Base-by-base conservation (phyloP, 148 eudicot genomes). In the Persicaria tinctoria region DNA sequence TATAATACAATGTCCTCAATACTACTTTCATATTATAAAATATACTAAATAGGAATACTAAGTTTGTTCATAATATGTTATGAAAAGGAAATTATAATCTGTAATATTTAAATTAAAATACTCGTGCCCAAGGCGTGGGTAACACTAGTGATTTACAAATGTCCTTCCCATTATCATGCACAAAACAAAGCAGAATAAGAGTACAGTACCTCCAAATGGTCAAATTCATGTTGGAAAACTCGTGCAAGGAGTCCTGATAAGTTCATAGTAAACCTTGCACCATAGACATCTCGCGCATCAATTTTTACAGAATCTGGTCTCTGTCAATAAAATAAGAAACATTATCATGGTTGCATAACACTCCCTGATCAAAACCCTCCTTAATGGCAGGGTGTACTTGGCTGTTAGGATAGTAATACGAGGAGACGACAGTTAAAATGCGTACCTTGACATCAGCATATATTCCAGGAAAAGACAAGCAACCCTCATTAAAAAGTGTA, bases 191-290 rank as follows among this genome's bases (percentile, higher is more conserved):
- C 46, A 66, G 20, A 66, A 14, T 9, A 66, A 63, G 4, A 66
- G 41, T 66, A 14, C 51, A 60, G 70, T 80, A 92, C 99, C 99
- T 86, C 80, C 81, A 95, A 84, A 85, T 95, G 99, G 82, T 95
- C 99, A 84, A 79, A 95, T 86, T 95, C 99, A 68, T 95, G 99
- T 86, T 95, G 99, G 80, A 95, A 95, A 23, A 95, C 94, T 17
- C 99, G 89, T 14, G 99, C 91, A 66, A 90, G 86, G 78, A 95
- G 97, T 20, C 56, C 91, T 11, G 91, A 85, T 83, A 95, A 81
- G 78, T 74, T 82, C 74, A 92, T 70, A 59, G 85, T 51, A 80
- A 95, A 92, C 79, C 80, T 95, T 80, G 89, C 84, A 75, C 99
- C 97, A 20, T 73, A 89, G 56, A 95, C 74, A 81, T 95, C 97